Conservation (phyloP, 1,139 yeast species). For the Debaryomyces singareniensis region DNA sequence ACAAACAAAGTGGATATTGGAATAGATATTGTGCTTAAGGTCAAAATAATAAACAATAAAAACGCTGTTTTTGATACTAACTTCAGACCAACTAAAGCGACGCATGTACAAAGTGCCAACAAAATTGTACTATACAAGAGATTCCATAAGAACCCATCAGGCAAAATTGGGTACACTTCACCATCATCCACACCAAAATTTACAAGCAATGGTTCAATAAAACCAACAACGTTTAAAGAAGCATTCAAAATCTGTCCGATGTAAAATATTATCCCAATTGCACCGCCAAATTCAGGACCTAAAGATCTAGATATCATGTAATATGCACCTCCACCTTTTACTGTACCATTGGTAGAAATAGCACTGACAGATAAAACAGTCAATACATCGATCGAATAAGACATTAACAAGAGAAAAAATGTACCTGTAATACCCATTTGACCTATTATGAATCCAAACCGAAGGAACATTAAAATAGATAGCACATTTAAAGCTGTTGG, state of each 20-base stretch:
- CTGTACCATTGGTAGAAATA: constrained; percentile 77
- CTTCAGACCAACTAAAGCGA: constrained; percentile 79
- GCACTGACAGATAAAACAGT: constrained; percentile 74
- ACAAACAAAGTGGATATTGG: constrained; percentile 72
- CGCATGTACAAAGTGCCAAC: constrained; percentile 63
- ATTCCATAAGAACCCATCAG: constrained; percentile 52
- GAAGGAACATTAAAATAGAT: constrained; percentile 73
- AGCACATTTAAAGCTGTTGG: constrained; percentile 72
- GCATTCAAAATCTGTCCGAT: constrained; percentile 73
- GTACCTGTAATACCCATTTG: constrained; percentile 72
- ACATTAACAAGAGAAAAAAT: constrained; percentile 47
- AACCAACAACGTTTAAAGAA: constrained; percentile 74
- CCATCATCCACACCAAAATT: constrained; percentile 62
- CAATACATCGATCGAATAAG: constrained; percentile 59
- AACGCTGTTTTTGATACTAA: constrained; percentile 83
- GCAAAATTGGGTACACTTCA: constrained; percentile 41
- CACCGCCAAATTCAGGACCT: constrained; percentile 83
- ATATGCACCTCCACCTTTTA: constrained; percentile 80
- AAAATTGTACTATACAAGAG: constrained; percentile 60
- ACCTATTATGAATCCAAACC: constrained; percentile 76
- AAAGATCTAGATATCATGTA: constrained; percentile 74
- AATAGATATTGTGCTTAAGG: constrained; percentile 71
- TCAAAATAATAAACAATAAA: constrained; percentile 59
- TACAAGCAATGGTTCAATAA: constrained; percentile 64
- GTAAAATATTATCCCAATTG: constrained; percentile 72